Conservation (phyloP, 2,329 filamentous ascomycete genomes). For the Cephalotrichum gorgonifer region DNA sequence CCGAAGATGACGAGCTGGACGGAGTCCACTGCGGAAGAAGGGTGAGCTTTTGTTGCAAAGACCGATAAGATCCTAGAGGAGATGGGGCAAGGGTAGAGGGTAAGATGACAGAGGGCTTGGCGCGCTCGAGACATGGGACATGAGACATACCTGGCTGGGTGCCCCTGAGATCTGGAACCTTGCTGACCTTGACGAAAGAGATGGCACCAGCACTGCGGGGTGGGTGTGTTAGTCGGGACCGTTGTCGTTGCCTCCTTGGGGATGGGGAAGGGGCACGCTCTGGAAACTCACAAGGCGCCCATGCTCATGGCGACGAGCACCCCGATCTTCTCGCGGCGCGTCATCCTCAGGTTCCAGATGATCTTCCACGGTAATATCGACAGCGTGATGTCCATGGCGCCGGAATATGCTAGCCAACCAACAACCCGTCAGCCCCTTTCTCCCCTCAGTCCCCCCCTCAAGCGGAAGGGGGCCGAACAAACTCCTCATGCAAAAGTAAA, state of each 20-base stretch:
- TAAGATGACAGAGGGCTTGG: too few relatives aligned
- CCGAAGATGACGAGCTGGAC: constrained; percentile 9
- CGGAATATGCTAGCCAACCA: constrained; percentile 20
- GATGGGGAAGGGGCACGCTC: neutral
- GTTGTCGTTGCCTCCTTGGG: constrained; percentile 7
- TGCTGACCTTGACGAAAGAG: constrained; percentile 10
- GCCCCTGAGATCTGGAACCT: constrained; percentile 5
- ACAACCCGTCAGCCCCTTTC: constrained; percentile 7
- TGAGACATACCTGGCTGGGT: constrained; percentile 4
- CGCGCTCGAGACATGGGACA: too few relatives aligned
- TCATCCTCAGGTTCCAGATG: constrained; percentile 27
- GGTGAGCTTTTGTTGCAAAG: too few relatives aligned
- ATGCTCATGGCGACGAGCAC: constrained; percentile 30
- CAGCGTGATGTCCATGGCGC: constrained; percentile 25
- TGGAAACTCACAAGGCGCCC: constrained; percentile 24
- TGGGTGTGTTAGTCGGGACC: constrained; percentile 3
- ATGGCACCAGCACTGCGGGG: constrained; percentile 10
- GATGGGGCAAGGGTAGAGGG: too few relatives aligned
- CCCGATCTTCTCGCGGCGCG: constrained; percentile 25
- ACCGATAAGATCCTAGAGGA: neutral
- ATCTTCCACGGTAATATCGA: constrained; percentile 28
- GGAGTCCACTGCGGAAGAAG: constrained; percentile 6
- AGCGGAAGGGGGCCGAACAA: constrained; percentile 6
- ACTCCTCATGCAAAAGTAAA: constrained; percentile 5
- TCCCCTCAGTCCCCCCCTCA: constrained; percentile 9